These are phyloP conservation scores for Geoglossum glabrum DNA, from an alignment of 495 filamentous ascomycete genomes.

Conservation along the genomic window DNA sequence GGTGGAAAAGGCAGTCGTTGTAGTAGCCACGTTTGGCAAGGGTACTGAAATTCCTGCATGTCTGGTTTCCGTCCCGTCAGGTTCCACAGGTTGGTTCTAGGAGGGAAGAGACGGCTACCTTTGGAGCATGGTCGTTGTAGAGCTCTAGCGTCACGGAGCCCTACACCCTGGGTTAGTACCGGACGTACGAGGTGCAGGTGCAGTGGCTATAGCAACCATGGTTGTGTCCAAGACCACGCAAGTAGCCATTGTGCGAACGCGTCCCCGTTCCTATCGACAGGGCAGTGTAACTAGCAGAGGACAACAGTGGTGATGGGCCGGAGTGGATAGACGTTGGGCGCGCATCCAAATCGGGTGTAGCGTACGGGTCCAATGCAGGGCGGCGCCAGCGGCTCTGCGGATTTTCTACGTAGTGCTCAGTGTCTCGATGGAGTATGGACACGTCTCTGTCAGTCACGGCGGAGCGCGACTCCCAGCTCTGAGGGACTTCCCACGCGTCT, in stretches of 20 bases:
- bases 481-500: no score
- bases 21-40: slow-evolving; percentile 73
- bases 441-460: no score
- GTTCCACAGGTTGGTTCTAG: neutral
- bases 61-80: slow-evolving; percentile 19
- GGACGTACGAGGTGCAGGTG: neutral
- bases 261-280: no score
- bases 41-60: slow-evolving; percentile 73
- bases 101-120: slow-evolving; percentile 20
- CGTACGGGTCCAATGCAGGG: no score
- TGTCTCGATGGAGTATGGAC: neutral
- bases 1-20: slow-evolving; percentile 70
- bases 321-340: no score
- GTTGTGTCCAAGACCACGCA: slow-evolving; percentile 61
- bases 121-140: slow-evolving; percentile 62
- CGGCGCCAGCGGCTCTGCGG: neutral
- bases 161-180: slow-evolving; percentile 22
- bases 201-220: slow-evolving; percentile 34
- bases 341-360: no score
- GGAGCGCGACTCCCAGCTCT: neutral
- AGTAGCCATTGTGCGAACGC: slow-evolving; percentile 39
- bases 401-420: neutral
- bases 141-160: slow-evolving; percentile 76
- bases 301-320: no score
- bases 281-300: no score